A percentile compares a stretch with the other conserved stretches of the same genome.
phyloP scores from a whole-genome alignment of 2,329 filamentous ascomycete genomes.

The Aspergillus texensis region DNA sequence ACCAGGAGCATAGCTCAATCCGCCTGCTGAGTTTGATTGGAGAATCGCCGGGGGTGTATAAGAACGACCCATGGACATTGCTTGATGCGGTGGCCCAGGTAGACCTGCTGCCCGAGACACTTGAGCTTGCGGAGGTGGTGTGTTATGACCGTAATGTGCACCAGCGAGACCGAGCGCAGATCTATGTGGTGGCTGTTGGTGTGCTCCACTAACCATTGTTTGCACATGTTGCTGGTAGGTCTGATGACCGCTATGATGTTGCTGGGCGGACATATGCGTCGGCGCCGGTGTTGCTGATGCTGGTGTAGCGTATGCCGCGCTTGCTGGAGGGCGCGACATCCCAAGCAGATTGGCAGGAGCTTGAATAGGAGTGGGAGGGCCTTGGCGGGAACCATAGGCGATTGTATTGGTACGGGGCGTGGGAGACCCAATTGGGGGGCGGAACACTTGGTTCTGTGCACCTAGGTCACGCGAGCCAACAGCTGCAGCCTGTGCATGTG shows the following conservation, averaged over 20 bases:
- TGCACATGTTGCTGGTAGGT: constrained; percentile 43
- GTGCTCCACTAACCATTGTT: constrained; percentile 40
- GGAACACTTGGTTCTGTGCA: constrained; percentile 29
- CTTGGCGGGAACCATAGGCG: constrained; percentile 36
- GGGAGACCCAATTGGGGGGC: constrained; percentile 32
- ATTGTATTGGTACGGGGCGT: constrained; percentile 32
- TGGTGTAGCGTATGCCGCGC: constrained; percentile 31
- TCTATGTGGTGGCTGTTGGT: constrained; percentile 38
- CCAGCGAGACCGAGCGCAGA: constrained; percentile 34
- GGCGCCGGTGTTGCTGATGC: constrained; percentile 27
- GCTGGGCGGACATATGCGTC: constrained; percentile 24
- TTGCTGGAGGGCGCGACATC: constrained; percentile 30
- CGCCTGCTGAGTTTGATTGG: constrained; percentile 30
- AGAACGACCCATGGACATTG: constrained; percentile 36
- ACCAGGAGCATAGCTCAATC: constrained; percentile 34
- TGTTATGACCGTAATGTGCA: constrained; percentile 36
- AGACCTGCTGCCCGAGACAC: constrained; percentile 28
- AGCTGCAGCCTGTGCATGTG: constrained; percentile 26
- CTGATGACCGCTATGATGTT: constrained; percentile 27
- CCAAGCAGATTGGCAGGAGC: constrained; percentile 32
- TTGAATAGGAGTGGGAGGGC: constrained; percentile 34
- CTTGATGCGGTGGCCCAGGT: constrained; percentile 27
- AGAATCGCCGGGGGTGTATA: constrained; percentile 44
- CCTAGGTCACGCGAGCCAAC: constrained; percentile 35
- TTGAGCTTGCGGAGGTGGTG: constrained; percentile 36